These are phyloP conservation scores for Naganishia onofrii DNA, from an alignment of 768 basidiomycete species.

Conservation along the genomic window DNA sequence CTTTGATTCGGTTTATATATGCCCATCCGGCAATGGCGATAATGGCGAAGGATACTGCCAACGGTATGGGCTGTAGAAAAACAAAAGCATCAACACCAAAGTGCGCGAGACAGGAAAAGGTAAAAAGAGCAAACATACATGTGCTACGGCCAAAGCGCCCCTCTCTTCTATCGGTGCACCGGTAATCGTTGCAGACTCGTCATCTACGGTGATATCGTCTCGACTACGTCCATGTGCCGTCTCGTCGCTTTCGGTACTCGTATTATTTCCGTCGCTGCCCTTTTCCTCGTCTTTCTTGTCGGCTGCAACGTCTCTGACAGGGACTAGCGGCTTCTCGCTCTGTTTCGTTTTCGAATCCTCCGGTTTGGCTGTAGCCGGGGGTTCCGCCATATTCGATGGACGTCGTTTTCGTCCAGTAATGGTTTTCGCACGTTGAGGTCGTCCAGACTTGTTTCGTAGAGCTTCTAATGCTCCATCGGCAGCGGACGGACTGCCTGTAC, in stretches of 20 bases:
- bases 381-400: constrained; percentile 14
- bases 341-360: neutral
- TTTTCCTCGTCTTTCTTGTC: constrained; percentile 19
- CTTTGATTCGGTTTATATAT: constrained; percentile 26
- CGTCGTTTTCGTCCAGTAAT: constrained; percentile 27
- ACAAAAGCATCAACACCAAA: neutral
- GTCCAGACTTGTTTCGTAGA: constrained; percentile 18
- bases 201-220: constrained; percentile 17
- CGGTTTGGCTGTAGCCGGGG: neutral
- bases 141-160: neutral
- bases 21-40: constrained; percentile 30
- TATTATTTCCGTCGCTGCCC: constrained; percentile 25
- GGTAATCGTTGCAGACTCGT: constrained; percentile 7
- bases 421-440: constrained; percentile 26
- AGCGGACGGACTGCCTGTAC: constrained; percentile 13
- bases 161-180: neutral
- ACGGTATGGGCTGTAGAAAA: constrained; percentile 22
- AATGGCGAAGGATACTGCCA: constrained; percentile 27
- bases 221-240: constrained; percentile 28
- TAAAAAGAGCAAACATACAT: neutral
- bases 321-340: neutral
- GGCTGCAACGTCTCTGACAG: neutral
- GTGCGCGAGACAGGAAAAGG: neutral
- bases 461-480: constrained; percentile 31
- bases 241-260: constrained; percentile 33